Conservation (phyloP, 2,329 filamentous ascomycete species). For the Verruconis gallopava region DNA sequence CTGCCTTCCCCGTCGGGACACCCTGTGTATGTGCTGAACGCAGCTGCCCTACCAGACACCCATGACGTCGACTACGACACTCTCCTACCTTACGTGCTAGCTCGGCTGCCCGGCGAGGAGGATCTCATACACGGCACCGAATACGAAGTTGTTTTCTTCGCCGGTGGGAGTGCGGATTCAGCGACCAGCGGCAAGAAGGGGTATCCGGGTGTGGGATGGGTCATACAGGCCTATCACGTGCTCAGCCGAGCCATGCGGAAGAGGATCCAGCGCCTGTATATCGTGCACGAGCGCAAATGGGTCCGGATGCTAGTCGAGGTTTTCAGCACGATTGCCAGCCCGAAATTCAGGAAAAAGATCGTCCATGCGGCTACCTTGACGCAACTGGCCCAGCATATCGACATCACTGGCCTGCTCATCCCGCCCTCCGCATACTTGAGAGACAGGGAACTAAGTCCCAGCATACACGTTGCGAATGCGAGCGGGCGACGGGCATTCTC, state of each 20-base stretch:
- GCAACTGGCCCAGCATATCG: slow-evolving; percentile 36
- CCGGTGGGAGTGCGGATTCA: slow-evolving; percentile 36
- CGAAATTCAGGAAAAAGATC: slow-evolving; percentile 45
- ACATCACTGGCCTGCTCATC: slow-evolving; percentile 40
- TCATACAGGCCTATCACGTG: slow-evolving; percentile 44
- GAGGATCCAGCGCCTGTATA: slow-evolving; percentile 41
- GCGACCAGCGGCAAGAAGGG: slow-evolving; percentile 32
- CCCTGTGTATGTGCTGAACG: slow-evolving; percentile 42
- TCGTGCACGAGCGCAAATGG: slow-evolving; percentile 45
- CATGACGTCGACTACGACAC: slow-evolving; percentile 41
- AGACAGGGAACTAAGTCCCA: slow-evolving; percentile 36
- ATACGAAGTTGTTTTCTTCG: slow-evolving; percentile 46
- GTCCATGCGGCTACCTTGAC: slow-evolving; percentile 39
- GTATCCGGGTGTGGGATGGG: slow-evolving; percentile 42
- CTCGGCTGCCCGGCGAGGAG: slow-evolving; percentile 41
- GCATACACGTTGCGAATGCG: slow-evolving; percentile 34
- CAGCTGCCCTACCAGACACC: slow-evolving; percentile 43
- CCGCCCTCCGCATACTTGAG: slow-evolving; percentile 41
- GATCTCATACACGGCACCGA: slow-evolving; percentile 40
- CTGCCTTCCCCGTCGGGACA: slow-evolving; percentile 35
- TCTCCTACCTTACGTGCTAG: slow-evolving; percentile 42
- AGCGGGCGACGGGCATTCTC: slow-evolving; percentile 34
- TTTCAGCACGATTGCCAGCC: slow-evolving; percentile 43
- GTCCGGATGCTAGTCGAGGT: slow-evolving; percentile 42
- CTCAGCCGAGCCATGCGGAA: slow-evolving; percentile 42